A percentile compares a stretch with the other conserved stretches of the same genome.
These are phyloP conservation scores for Pseudonitzschia multiseries DNA, from an alignment of 108 stramenopile species.

Conservation along the genomic window DNA sequence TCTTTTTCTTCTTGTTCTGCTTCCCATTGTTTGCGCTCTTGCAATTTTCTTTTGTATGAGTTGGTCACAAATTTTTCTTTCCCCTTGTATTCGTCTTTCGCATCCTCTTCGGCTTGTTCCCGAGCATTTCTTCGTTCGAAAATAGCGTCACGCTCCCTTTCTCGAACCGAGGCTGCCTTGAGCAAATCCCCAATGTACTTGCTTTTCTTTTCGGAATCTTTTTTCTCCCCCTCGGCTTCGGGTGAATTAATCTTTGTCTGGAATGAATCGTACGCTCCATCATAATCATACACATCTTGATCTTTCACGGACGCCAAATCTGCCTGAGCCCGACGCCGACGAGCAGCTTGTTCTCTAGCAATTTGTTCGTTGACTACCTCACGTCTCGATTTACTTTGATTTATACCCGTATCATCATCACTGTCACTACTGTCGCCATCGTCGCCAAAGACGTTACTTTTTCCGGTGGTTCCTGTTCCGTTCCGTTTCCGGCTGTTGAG, in stretches of 20 bases:
- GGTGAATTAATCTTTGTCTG: slow-evolving; percentile 6
- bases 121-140: slow-evolving; percentile 64
- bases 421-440: slow-evolving; percentile 36
- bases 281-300: slow-evolving; percentile 58
- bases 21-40: slow-evolving; percentile 71
- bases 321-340: slow-evolving; percentile 58
- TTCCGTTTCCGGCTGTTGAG: slow-evolving; percentile 23
- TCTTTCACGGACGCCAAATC: slow-evolving; percentile 36
- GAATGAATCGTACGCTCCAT: slow-evolving; percentile 69
- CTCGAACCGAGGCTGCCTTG: slow-evolving; percentile 55
- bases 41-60: slow-evolving; percentile 70
- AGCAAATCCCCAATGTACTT: slow-evolving; percentile 68
- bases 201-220: slow-evolving; percentile 34
- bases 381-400: slow-evolving; percentile 21
- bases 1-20: slow-evolving; percentile 53
- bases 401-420: slow-evolving; percentile 18
- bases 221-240: slow-evolving; percentile 2
- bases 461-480: neutral
- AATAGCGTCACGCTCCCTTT: slow-evolving; percentile 62
- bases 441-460: slow-evolving; percentile 26
- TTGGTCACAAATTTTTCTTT: slow-evolving; percentile 83
- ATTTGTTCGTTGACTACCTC: slow-evolving; percentile 62
- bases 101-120: slow-evolving; percentile 64
- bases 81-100: slow-evolving; percentile 50
- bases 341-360: slow-evolving; percentile 63